These are phyloP conservation scores for Apiospora arundinis DNA, from an alignment of 2,329 filamentous ascomycete genomes.

Conservation along the genomic window DNA sequence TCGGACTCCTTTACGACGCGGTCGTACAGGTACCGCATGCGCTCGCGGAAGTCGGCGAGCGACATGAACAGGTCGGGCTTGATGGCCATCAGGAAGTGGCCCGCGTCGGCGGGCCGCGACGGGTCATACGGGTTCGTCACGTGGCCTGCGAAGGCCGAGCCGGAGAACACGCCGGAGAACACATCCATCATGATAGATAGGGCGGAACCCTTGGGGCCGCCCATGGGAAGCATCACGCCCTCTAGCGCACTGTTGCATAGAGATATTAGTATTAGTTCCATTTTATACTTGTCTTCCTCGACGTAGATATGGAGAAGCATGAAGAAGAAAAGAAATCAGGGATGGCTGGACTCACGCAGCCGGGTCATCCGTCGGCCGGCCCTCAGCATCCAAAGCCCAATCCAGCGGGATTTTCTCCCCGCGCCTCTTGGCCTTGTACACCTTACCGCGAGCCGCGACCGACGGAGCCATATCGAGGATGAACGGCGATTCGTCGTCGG, in stretches of 20 bases:
- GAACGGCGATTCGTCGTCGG: slow-evolving; percentile 59
- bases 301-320: neutral
- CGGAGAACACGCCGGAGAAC: slow-evolving; percentile 77
- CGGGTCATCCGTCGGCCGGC: slow-evolving; percentile 74
- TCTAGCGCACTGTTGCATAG: slow-evolving; percentile 58
- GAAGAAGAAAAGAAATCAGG: neutral
- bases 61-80: slow-evolving; percentile 79
- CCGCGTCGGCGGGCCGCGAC: slow-evolving; percentile 71
- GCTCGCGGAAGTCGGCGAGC: slow-evolving; percentile 69
- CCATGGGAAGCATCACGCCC: slow-evolving; percentile 86
- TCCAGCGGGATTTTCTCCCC: slow-evolving; percentile 73
- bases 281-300: neutral
- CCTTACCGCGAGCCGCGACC: slow-evolving; percentile 74
- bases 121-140: slow-evolving; percentile 81
- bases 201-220: slow-evolving; percentile 80
- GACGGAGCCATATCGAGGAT: slow-evolving; percentile 79
- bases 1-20: slow-evolving; percentile 57
- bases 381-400: slow-evolving; percentile 79
- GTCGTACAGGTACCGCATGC: slow-evolving; percentile 63
- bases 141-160: slow-evolving; percentile 76
- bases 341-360: slow-evolving; percentile 42
- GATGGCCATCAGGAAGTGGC: slow-evolving; percentile 75
- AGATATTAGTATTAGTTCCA: neutral
- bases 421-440: slow-evolving; percentile 70
- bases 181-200: slow-evolving; percentile 89